These are phyloP conservation scores for Anisodus tanguticus DNA, from an alignment of 257 asterid genomes.

Conservation along the genomic window DNA sequence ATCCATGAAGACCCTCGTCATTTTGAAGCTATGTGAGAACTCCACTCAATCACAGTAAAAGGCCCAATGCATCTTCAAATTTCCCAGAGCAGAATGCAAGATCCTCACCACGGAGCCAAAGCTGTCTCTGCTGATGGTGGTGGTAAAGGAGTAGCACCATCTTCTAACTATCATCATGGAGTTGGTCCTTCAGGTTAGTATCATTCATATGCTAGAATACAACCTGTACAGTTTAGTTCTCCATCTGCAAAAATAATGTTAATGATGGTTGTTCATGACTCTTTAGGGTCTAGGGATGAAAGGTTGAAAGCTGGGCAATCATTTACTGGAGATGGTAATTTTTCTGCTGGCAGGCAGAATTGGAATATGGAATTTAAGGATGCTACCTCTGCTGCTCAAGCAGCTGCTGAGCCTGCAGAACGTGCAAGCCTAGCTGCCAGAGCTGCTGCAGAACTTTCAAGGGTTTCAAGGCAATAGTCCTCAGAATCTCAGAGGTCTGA, in stretches of 20 bases:
- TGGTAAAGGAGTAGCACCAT: constrained; percentile 37
- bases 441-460: constrained; percentile 89
- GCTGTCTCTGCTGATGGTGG: constrained; percentile 40
- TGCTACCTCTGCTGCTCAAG: constrained; percentile 88
- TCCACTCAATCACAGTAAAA: constrained; percentile 43
- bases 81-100: constrained; percentile 45
- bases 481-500: constrained; percentile 46
- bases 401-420: constrained; percentile 94
- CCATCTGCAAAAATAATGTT: background rate
- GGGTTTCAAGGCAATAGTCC: constrained; percentile 46
- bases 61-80: constrained; percentile 41
- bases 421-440: constrained; percentile 87
- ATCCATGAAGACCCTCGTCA: constrained; percentile 41
- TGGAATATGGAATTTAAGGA: constrained; percentile 89
- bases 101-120: constrained; percentile 48
- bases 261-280: background rate
- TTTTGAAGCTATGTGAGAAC: constrained; percentile 40
- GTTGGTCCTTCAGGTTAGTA: constrained; percentile 56
- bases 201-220: constrained; percentile 9
- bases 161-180: constrained; percentile 45
- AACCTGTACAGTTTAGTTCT: constrained; percentile 8
- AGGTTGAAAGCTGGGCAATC: constrained; percentile 35
- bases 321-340: constrained; percentile 45
- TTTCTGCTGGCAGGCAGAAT: constrained; percentile 45
- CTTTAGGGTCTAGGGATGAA: constrained; percentile 40